Base-by-base conservation (phyloP, 148 eudicot genomes). In the Vaccinium vitisidaea region DNA sequence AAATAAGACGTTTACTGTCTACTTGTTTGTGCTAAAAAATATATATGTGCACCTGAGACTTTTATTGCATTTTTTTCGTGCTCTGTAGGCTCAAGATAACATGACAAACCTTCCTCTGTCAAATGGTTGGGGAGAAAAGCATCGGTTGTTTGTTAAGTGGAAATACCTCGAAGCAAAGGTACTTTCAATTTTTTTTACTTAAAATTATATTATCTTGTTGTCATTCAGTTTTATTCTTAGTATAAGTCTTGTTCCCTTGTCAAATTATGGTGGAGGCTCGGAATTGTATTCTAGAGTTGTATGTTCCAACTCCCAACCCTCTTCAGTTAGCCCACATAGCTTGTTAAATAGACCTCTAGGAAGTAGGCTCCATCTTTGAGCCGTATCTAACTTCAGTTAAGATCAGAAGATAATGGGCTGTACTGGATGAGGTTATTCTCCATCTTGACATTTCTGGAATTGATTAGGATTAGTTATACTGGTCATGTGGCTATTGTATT, bases 121-220 rank as follows among this genome's bases (percentile, higher is more conserved):
- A 87, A 95, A 97, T 89, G 99, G 98, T 23, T 97, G 98, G 98
- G 99, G 99, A 74, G 98, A 97, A 89, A 97, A 97, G 87, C 99
- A 97, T 85, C 91, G 85, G 83, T 88, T 93, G 61, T 95, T 91
- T 83, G 88, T 95, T 16, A 95, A 94, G 86, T 97, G 98, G 98
- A 97, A 94, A 88, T 88, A 94, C 86, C 82, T 91, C 69, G 99
- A 97, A 93, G 98, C 99, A 39, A 97, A 91, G 99, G 99, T 97
- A 97, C 85, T 46, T 53, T 63, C 82, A 77, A 69, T 59, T 58
- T 15, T 32, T 83, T 52, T 18, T 53, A 27, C 36, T 23, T 23
- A 76, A 21, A 52, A 48, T 25, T 52, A 8, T 82, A 65, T 71
- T 36, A 18, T 73, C 23, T 56, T 49, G 14, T 21, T 32, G 25